Conservation (phyloP, 106 monocot species). For the Acorus gramineus region DNA sequence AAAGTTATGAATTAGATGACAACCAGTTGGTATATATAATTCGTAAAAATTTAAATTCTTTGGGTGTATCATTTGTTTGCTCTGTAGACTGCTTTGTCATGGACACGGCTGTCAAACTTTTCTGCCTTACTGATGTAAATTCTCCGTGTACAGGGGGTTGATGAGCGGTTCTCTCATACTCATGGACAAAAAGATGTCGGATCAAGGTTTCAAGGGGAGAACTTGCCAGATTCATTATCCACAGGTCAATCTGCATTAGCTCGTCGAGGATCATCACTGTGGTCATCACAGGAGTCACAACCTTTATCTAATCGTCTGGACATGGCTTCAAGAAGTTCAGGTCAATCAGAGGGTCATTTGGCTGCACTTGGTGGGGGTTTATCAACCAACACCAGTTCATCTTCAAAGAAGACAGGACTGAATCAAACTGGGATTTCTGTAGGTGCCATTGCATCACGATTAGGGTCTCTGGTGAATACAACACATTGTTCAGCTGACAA, state of each 20-base stretch:
- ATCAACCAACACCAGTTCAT: slow-evolving; percentile 19
- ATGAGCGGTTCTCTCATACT: slow-evolving; percentile 17
- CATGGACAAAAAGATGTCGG: slow-evolving; percentile 22
- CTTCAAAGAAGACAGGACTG: slow-evolving; percentile 21
- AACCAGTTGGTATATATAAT: no score
- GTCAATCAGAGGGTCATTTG: slow-evolving; percentile 18
- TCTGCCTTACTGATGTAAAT: neutral
- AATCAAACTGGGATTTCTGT: neutral
- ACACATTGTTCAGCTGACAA: slow-evolving; percentile 12
- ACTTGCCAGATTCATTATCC: slow-evolving; percentile 16
- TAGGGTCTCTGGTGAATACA: slow-evolving; percentile 13
- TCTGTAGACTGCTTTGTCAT: no score
- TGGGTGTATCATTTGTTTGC: no score
- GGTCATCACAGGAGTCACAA: slow-evolving; percentile 24
- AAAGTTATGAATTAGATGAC: no score
- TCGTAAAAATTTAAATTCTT: no score
- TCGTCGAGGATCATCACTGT: slow-evolving; percentile 9
- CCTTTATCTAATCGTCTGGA: slow-evolving; percentile 8
- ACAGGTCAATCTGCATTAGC: slow-evolving; percentile 10
- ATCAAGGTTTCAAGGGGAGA: slow-evolving; percentile 21
- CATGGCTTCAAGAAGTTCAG: slow-evolving; percentile 25
- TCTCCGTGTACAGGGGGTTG: slow-evolving; percentile 39
- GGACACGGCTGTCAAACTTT: no score
- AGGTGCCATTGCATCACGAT: slow-evolving; percentile 15
- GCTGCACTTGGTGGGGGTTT: slow-evolving; percentile 20